phyloP scores from a whole-genome alignment of 1,139 yeast species.

The Saccharomyces hybrid region DNA sequence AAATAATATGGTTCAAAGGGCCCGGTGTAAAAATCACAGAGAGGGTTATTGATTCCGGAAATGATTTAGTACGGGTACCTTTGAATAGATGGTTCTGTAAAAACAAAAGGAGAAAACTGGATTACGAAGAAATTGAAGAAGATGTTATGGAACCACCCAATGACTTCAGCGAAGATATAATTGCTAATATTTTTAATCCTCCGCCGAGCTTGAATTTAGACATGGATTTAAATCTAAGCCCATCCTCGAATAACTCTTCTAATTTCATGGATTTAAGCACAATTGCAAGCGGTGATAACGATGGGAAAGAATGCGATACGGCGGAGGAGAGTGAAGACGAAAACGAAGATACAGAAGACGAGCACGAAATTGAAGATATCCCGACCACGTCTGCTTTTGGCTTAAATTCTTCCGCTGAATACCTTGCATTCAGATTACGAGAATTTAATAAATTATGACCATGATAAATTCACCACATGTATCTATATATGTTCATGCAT shows the following conservation, averaged over 20 bases:
- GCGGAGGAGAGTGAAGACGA: slow-evolving; percentile 2
- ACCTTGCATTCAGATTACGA: slow-evolving; percentile 19
- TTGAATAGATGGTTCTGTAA: slow-evolving; percentile 19
- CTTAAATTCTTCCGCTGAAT: slow-evolving; percentile 27
- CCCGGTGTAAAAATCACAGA: slow-evolving; percentile 60
- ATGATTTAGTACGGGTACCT: slow-evolving; percentile 13
- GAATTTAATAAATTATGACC: not conserved
- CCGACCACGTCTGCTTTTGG: slow-evolving; percentile 24
- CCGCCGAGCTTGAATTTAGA: not conserved
- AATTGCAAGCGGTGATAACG: not conserved
- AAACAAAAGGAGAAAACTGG: slow-evolving; percentile 17
- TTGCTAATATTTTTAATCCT: not conserved
- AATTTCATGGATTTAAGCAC: not conserved
- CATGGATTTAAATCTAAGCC: not conserved
- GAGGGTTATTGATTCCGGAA: slow-evolving; percentile 34
- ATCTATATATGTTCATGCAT: not conserved
- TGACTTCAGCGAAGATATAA: not conserved
- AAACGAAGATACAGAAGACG: slow-evolving; percentile 12
- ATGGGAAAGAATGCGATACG: not conserved
- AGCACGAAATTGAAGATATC: slow-evolving; percentile 9
- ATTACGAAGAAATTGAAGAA: slow-evolving; percentile 25
- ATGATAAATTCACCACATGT: not conserved
- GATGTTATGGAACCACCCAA: slow-evolving; percentile 1
- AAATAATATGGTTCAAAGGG: slow-evolving; percentile 70
- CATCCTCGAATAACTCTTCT: not conserved